These are phyloP conservation scores for Parascedosporium putredinis DNA, from an alignment of 2,329 filamentous ascomycete genomes.

Conservation along the genomic window DNA sequence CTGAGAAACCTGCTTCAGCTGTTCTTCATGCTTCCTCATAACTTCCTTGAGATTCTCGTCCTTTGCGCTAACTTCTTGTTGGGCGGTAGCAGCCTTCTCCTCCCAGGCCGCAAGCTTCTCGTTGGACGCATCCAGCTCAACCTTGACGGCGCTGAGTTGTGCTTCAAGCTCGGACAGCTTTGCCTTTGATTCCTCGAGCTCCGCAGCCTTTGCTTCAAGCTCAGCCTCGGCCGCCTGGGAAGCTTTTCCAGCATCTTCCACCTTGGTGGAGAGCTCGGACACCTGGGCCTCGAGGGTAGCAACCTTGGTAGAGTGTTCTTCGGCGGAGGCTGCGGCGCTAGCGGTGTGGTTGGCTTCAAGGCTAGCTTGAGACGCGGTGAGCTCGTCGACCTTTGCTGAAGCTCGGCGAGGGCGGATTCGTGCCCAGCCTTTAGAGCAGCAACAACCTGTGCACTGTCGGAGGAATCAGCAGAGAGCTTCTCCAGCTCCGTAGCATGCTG, in stretches of 20 bases:
- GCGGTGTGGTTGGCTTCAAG: conserved; percentile 34
- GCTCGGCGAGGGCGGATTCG: conserved; percentile 32
- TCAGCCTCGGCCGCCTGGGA: conserved; percentile 30
- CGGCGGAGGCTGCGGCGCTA: conserved; percentile 34
- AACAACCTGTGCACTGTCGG: conserved; percentile 37
- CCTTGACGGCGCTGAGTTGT: conserved; percentile 34
- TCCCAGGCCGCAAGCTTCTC: conserved; percentile 37
- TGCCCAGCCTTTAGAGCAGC: conserved; percentile 40
- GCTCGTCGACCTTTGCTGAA: conserved; percentile 46
- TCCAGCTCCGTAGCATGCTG: conserved; percentile 41
- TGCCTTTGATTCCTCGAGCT: conserved; percentile 27
- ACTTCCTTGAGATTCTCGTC: conserved; percentile 39
- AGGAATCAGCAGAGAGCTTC: conserved; percentile 31
- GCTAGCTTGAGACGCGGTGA: conserved; percentile 35
- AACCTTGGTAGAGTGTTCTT: conserved; percentile 34
- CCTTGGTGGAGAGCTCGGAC: conserved; percentile 36
- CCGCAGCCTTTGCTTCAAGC: conserved; percentile 31
- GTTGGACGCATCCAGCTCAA: conserved; percentile 28
- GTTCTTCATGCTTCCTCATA: conserved; percentile 45
- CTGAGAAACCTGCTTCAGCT: conserved; percentile 46
- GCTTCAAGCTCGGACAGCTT: conserved; percentile 32
- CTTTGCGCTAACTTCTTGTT: conserved; percentile 35
- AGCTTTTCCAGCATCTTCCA: conserved; percentile 36
- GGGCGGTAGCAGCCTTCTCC: conserved; percentile 35
- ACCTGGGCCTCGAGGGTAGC: conserved; percentile 42